A percentile compares a stretch with the other conserved stretches of the same genome.
phyloP scores from a whole-genome alignment of 169 alveolate species.

The Plasmodium berghei region DNA sequence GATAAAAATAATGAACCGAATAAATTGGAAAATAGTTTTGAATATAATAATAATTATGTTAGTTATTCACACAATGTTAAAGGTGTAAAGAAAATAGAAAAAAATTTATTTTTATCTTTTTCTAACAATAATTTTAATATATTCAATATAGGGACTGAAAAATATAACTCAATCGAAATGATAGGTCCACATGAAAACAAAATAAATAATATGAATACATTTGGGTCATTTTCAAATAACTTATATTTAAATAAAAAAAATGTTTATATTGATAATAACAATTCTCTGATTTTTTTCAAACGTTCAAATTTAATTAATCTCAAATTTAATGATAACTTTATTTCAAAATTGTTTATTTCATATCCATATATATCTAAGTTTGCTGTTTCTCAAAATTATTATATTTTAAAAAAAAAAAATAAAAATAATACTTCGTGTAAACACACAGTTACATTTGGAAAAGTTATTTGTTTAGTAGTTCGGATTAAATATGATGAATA shows the following conservation, averaged over 20 bases:
- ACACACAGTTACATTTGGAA: slow-evolving; percentile 17
- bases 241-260: slow-evolving; percentile 11
- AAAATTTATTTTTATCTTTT: slow-evolving; percentile 29
- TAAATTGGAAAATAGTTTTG: neutral
- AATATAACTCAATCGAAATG: neutral
- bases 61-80: neutral
- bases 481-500: slow-evolving; percentile 59
- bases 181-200: neutral
- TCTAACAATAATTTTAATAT: slow-evolving; percentile 1
- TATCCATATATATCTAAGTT: slow-evolving; percentile 33
- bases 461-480: slow-evolving; percentile 16
- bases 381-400: slow-evolving; percentile 22
- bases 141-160: slow-evolving; percentile 9
- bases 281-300: slow-evolving; percentile 10
- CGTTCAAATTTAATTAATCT: neutral
- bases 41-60: neutral
- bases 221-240: neutral
- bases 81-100: slow-evolving; percentile 17
- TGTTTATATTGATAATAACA: neutral
- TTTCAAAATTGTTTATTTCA: slow-evolving; percentile 5
- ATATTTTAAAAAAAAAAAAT: slow-evolving; percentile 27
- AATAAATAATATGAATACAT: neutral
- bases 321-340: slow-evolving; percentile 22
- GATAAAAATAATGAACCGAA: neutral
- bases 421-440: neutral